Evolutionary conservation across 2,329 filamentous ascomycete genomes (phyloP).

Genomic region (Phaeoacremonium minimum): DNA sequence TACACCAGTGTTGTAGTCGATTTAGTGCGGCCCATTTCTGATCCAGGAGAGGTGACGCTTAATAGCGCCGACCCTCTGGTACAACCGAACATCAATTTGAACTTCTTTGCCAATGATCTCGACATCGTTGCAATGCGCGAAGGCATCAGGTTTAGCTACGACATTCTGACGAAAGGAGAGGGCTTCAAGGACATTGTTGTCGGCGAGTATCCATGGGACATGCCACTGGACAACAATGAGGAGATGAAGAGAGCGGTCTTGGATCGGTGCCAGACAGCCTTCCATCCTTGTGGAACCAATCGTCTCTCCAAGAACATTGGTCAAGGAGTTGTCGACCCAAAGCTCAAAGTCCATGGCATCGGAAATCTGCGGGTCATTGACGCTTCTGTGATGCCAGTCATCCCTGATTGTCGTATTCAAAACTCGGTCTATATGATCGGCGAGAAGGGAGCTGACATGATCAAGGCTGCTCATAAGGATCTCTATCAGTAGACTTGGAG

Average conservation of each 20-base stretch:
- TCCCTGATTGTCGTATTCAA: slow-evolving; percentile 53
- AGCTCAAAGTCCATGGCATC: slow-evolving; percentile 48
- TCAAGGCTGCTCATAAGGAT: slow-evolving; percentile 35
- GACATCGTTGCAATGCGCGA: slow-evolving; percentile 55
- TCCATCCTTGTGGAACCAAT: slow-evolving; percentile 52
- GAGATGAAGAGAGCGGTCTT: slow-evolving; percentile 52
- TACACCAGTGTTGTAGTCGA: slow-evolving; percentile 54
- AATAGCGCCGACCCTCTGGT: slow-evolving; percentile 51
- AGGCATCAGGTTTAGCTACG: slow-evolving; percentile 50
- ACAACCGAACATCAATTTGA: slow-evolving; percentile 55
- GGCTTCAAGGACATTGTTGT: slow-evolving; percentile 51
- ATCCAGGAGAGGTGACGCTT: slow-evolving; percentile 50
- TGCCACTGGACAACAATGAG: slow-evolving; percentile 51
- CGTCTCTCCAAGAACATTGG: slow-evolving; percentile 46
- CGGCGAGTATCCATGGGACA: slow-evolving; percentile 54
- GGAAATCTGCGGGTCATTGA: slow-evolving; percentile 50
- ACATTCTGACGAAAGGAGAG: slow-evolving; percentile 52
- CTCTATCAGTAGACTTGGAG: too few species aligned
- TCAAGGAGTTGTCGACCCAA: slow-evolving; percentile 47
- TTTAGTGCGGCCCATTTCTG: slow-evolving; percentile 33
- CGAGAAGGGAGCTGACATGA: slow-evolving; percentile 48
- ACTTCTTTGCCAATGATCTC: slow-evolving; percentile 53
- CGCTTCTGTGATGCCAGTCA: slow-evolving; percentile 52
- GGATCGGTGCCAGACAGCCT: slow-evolving; percentile 55
- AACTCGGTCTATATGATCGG: slow-evolving; percentile 57